A percentile compares a stretch with the other conserved stretches of the same genome.
phyloP scores from a whole-genome alignment of 306 rosid genomes.

The Cicer chorassanicum region DNA sequence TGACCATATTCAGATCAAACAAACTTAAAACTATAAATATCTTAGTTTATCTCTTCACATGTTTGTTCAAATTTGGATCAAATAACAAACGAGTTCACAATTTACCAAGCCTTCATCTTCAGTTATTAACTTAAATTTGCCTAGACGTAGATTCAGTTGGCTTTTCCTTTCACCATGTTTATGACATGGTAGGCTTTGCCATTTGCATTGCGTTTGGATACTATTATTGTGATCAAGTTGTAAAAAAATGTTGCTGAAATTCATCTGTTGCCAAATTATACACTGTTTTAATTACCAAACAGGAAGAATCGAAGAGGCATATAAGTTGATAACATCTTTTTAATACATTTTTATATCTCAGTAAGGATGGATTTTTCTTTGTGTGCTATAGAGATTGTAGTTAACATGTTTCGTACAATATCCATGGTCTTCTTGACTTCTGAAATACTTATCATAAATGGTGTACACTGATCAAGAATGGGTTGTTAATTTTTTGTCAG shows the following conservation, averaged over 20 bases:
- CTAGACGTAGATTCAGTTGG: neutral
- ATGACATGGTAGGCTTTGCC: conserved; percentile 8
- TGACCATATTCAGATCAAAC: neutral
- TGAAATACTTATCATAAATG: conserved; percentile 16
- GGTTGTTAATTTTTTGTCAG: conserved; percentile 51
- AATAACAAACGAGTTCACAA: conserved; percentile 7
- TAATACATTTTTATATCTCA: conserved; percentile 17
- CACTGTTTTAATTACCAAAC: neutral
- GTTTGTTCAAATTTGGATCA: neutral
- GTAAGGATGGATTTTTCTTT: neutral
- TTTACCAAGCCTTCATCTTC: neutral
- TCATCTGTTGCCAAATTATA: neutral
- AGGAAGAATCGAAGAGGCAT: neutral
- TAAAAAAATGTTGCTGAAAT: conserved; percentile 5
- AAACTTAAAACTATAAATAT: neutral
- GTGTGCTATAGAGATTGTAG: conserved; percentile 13
- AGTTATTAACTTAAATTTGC: neutral
- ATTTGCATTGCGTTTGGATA: conserved; percentile 3
- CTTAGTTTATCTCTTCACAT: conserved; percentile 1
- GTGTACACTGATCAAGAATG: conserved; percentile 20
- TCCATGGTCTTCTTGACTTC: neutral
- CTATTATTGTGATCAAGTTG: neutral
- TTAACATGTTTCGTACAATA: neutral
- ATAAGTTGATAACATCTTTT: conserved; percentile 4
- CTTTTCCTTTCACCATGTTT: conserved; percentile 33